Evolutionary conservation across 208 protist species (phyloP).

Genomic region (Leishmania arabica): DNA sequence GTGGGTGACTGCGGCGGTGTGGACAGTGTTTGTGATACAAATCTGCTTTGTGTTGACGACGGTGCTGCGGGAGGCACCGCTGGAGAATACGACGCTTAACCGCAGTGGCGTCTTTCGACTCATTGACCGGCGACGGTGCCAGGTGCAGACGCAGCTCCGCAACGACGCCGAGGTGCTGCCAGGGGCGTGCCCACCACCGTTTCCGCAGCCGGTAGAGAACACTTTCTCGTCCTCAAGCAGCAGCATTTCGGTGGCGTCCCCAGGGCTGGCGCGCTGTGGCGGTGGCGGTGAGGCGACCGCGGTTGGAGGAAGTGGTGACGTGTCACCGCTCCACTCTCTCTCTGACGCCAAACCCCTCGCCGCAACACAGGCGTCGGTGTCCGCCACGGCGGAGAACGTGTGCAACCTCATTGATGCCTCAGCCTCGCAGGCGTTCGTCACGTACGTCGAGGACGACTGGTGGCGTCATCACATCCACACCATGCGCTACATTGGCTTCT

Average conservation of each 20-base stretch:
- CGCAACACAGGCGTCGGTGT: slow-evolving; percentile 1
- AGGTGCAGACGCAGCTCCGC: background rate
- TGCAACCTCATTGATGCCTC: slow-evolving; percentile 4
- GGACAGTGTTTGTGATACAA: slow-evolving; percentile 22
- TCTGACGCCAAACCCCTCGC: background rate
- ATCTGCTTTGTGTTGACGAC: slow-evolving; percentile 29
- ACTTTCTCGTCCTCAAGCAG: background rate
- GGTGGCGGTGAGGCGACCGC: background rate
- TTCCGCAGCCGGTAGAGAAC: background rate
- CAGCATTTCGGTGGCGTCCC: background rate
- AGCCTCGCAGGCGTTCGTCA: slow-evolving; percentile 29
- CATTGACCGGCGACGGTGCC: background rate
- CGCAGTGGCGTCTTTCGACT: background rate
- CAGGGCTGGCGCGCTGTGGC: background rate
- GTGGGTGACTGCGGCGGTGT: slow-evolving; percentile 29
- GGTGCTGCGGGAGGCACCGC: slow-evolving; percentile 19
- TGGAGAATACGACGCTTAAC: slow-evolving; percentile 8
- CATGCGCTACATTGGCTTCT: slow-evolving; percentile 76
- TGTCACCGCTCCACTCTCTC: background rate
- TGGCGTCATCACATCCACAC: slow-evolving; percentile 71
- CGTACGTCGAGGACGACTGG: slow-evolving; percentile 77
- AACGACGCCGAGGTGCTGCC: slow-evolving; percentile 1
- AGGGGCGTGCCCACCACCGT: background rate
- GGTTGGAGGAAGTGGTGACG: background rate
- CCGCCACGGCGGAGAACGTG: background rate